phyloP scores from a whole-genome alignment of 1,284 basidiomycete species.

The Apiotrichum domesticum region DNA sequence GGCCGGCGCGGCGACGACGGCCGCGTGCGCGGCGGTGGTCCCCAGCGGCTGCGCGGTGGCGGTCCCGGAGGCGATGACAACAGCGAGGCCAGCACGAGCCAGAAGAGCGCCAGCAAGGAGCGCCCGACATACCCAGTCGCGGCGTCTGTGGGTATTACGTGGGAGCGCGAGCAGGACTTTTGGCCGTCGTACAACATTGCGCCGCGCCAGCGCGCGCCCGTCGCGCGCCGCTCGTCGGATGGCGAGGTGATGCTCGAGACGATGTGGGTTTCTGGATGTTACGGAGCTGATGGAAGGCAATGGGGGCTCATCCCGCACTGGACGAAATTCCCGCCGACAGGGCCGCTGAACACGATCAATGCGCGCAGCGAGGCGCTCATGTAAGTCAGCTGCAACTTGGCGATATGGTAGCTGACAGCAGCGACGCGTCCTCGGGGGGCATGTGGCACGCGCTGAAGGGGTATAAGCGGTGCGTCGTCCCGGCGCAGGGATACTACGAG shows the following conservation, averaged over 20 bases:
- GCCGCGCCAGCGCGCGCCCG: slow-evolving; percentile 35
- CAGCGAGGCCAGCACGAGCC: neutral
- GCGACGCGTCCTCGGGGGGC: slow-evolving; percentile 49
- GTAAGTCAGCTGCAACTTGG: slow-evolving; percentile 43
- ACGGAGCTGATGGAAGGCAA: slow-evolving; percentile 54
- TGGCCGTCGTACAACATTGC: slow-evolving; percentile 41
- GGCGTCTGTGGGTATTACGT: slow-evolving; percentile 15
- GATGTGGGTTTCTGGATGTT: slow-evolving; percentile 25
- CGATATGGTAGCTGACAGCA: slow-evolving; percentile 7
- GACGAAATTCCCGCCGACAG: slow-evolving; percentile 61
- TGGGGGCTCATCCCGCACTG: slow-evolving; percentile 88
- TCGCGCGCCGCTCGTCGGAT: slow-evolving; percentile 49
- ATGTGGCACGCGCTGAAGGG: slow-evolving; percentile 78
- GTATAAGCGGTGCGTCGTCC: slow-evolving; percentile 68
- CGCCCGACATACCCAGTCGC: neutral
- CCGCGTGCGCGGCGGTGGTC: neutral
- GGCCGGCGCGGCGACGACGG: slow-evolving; percentile 2
- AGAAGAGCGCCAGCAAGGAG: neutral
- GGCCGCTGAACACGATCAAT: slow-evolving; percentile 77
- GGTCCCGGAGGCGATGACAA: slow-evolving; percentile 6
- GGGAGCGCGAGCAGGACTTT: slow-evolving; percentile 38
- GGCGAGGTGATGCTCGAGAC: slow-evolving; percentile 40
- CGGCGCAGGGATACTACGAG: slow-evolving; percentile 83
- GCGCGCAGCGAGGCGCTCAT: slow-evolving; percentile 77
- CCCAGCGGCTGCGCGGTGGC: slow-evolving; percentile 12